Evolutionary conservation across 495 filamentous ascomycete genomes (phyloP).

Genomic region (Aspergillus haitiensis): DNA sequence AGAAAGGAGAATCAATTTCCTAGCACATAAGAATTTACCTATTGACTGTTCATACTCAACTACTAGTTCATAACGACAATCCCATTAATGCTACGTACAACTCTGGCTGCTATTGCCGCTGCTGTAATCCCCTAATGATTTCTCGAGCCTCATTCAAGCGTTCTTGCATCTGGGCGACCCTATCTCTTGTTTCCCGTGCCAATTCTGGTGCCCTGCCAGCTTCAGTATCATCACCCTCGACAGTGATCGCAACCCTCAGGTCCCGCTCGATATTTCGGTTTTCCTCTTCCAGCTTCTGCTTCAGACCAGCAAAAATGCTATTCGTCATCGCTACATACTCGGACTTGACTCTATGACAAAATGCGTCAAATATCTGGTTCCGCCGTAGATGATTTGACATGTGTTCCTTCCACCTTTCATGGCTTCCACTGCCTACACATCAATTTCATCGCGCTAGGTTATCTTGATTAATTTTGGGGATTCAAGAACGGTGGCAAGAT

Average conservation of each 20-base stretch:
- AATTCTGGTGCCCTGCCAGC: slow-evolving; percentile 14
- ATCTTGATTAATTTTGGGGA: not conserved
- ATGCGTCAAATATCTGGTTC: slow-evolving; percentile 10
- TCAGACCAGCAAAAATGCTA: slow-evolving; percentile 2
- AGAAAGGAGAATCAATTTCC: too few relatives aligned
- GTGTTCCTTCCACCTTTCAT: slow-evolving; percentile 15
- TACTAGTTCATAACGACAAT: too few relatives aligned
- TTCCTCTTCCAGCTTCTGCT: slow-evolving; percentile 6
- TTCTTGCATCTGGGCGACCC: not conserved
- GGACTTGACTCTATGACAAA: not conserved
- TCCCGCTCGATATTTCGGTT: slow-evolving; percentile 15
- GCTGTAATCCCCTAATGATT: too few relatives aligned
- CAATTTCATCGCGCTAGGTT: not conserved
- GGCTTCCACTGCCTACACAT: slow-evolving; percentile 17
- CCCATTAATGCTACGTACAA: too few relatives aligned
- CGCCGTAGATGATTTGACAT: slow-evolving; percentile 18
- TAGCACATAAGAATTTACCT: too few relatives aligned
- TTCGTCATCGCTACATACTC: not conserved
- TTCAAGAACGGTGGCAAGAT: not conserved
- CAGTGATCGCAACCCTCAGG: slow-evolving; percentile 16
- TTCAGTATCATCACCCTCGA: slow-evolving; percentile 16
- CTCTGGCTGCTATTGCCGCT: too few relatives aligned
- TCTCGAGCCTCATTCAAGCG: too few relatives aligned
- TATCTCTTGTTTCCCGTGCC: slow-evolving; percentile 7
- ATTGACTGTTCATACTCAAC: too few relatives aligned